Percentiles rank a stretch among this genome's conserved stretches.
Conservation (phyloP, 805 yeast species). For the Nakazawaea pomicola region DNA sequence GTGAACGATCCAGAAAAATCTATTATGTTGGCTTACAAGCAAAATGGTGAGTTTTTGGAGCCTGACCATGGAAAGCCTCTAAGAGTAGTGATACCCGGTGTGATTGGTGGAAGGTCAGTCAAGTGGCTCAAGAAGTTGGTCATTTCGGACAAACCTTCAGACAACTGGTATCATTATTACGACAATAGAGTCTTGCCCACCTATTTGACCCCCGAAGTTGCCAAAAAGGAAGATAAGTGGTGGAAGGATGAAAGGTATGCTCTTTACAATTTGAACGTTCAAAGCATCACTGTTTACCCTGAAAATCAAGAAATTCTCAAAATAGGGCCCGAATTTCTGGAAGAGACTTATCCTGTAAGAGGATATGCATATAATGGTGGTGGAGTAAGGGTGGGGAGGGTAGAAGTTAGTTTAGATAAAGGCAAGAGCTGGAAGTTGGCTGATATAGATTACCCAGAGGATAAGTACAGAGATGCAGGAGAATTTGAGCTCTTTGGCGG, state of each 20-base stretch:
- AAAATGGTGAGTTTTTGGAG: conserved; percentile 27
- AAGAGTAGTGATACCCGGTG: conserved; percentile 31
- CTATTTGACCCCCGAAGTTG: conserved; percentile 28
- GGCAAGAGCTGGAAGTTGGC: conserved; percentile 27
- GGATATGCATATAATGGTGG: conserved; percentile 35
- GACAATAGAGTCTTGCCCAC: conserved; percentile 33
- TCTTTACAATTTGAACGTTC: conserved; percentile 28
- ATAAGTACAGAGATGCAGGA: conserved; percentile 26
- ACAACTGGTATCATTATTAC: conserved; percentile 31
- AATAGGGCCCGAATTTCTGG: conserved; percentile 7
- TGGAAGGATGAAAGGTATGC: conserved; percentile 35
- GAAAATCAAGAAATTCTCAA: conserved; percentile 22
- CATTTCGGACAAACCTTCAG: conserved; percentile 27
- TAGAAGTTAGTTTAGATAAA: conserved; percentile 28
- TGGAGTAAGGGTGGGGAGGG: conserved; percentile 28
- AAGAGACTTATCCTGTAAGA: conserved; percentile 19
- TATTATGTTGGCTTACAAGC: conserved; percentile 29
- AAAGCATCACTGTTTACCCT: conserved; percentile 28
- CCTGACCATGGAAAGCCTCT: conserved; percentile 33
- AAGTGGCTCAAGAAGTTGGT: conserved; percentile 28
- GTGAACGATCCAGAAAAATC: conserved; percentile 27
- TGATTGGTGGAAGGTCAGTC: conserved; percentile 34
- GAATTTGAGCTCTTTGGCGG: conserved; percentile 27
- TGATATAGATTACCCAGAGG: conserved; percentile 28
- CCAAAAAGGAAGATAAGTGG: conserved; percentile 26